A percentile compares a stretch with the other conserved stretches of the same genome.
Conservation (phyloP, 2,329 filamentous ascomycete species). For the Paracamarosporium sp. region DNA sequence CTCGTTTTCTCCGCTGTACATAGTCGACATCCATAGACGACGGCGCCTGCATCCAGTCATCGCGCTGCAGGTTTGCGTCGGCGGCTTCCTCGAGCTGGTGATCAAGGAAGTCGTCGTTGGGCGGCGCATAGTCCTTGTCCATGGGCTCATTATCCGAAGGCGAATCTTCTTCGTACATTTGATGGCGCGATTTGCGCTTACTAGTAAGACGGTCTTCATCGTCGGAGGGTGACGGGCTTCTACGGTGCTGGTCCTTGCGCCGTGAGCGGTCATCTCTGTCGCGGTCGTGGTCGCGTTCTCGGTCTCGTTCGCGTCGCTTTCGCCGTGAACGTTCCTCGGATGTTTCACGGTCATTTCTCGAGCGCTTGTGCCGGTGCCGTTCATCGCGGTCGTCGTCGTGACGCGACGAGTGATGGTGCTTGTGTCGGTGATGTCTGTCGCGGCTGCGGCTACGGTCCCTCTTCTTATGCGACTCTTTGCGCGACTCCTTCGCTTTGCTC, state of each 20-base stretch:
- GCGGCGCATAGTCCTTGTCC: slow-evolving; percentile 53
- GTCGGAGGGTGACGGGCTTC: slow-evolving; percentile 33
- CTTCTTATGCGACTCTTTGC: slow-evolving; percentile 57
- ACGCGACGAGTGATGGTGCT: slow-evolving; percentile 49
- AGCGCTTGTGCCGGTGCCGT: slow-evolving; percentile 69
- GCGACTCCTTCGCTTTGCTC: slow-evolving; percentile 63
- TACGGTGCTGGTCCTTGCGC: slow-evolving; percentile 36
- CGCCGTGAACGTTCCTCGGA: slow-evolving; percentile 50
- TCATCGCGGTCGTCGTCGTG: slow-evolving; percentile 59
- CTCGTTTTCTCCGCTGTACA: slow-evolving; percentile 66
- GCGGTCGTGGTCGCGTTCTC: slow-evolving; percentile 44
- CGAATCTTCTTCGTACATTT: slow-evolving; percentile 40
- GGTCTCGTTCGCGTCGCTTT: slow-evolving; percentile 47
- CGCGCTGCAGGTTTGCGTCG: slow-evolving; percentile 64
- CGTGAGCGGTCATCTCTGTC: slow-evolving; percentile 46
- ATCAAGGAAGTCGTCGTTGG: slow-evolving; percentile 54
- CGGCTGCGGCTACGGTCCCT: slow-evolving; percentile 53
- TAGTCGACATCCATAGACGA: slow-evolving; percentile 86
- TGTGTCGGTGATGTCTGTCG: slow-evolving; percentile 48
- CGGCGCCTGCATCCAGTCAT: slow-evolving; percentile 94
- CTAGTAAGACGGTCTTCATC: slow-evolving; percentile 40
- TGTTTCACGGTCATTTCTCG: slow-evolving; percentile 59
- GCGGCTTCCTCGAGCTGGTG: slow-evolving; percentile 47
- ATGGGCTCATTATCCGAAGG: slow-evolving; percentile 38
- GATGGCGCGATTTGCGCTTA: slow-evolving; percentile 44